phyloP scores from a whole-genome alignment of 2,329 filamentous ascomycete species.

The Metarhizium anisopliae region DNA sequence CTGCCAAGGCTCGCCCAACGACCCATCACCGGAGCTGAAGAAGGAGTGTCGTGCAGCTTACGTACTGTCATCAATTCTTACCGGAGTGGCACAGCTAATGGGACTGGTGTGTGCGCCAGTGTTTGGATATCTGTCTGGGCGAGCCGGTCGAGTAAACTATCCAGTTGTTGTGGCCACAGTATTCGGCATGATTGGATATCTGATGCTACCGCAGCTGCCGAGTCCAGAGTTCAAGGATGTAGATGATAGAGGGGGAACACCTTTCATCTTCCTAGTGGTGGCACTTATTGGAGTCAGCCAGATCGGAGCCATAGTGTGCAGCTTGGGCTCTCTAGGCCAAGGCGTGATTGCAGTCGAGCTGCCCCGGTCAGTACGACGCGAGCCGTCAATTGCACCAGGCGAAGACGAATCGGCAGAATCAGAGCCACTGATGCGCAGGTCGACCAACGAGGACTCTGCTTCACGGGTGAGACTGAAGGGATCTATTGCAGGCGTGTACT shows the following conservation, averaged over 20 bases:
- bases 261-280: conserved; percentile 65
- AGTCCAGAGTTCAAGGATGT: conserved; percentile 65
- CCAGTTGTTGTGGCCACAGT: conserved; percentile 65
- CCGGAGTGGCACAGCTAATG: conserved; percentile 79
- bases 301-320: conserved; percentile 94
- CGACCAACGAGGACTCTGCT: conserved; percentile 22
- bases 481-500: conserved; percentile 90
- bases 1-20: conserved; percentile 59
- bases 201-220: conserved; percentile 62
- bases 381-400: conserved; percentile 21
- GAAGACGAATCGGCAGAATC: conserved; percentile 33
- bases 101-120: conserved; percentile 77
- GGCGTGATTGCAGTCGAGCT: conserved; percentile 58
- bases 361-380: conserved; percentile 15
- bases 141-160: conserved; percentile 55
- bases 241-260: conserved; percentile 56
- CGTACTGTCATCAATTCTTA: conserved; percentile 75
- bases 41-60: conserved; percentile 80
- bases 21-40: conserved; percentile 66
- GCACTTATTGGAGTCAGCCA: conserved; percentile 82
- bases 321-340: conserved; percentile 75
- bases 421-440: conserved; percentile 29
- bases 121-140: conserved; percentile 79
- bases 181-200: conserved; percentile 71
- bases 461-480: conserved; percentile 66